These are phyloP conservation scores for Lactarius hengduanensis DNA, from an alignment of 768 basidiomycete species.

Conservation along the genomic window DNA sequence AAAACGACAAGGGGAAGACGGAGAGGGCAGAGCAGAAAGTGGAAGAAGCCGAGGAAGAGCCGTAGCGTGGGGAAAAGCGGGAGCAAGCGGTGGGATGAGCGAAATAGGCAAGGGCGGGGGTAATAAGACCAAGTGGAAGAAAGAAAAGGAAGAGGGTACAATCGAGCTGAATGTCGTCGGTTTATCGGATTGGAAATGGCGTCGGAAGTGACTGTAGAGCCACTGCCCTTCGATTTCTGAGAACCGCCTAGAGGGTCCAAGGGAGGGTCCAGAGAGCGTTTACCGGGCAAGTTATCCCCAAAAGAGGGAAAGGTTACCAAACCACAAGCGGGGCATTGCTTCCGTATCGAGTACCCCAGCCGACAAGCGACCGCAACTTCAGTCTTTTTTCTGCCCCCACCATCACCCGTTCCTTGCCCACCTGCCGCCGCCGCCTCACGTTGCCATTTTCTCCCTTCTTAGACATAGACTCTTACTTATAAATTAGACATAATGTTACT, in stretches of 20 bases:
- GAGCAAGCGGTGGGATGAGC: not conserved
- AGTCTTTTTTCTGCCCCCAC: conserved; percentile 26
- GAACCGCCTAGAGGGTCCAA: not conserved
- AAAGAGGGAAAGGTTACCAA: conserved; percentile 15
- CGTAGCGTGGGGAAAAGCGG: not conserved
- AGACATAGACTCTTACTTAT: conserved; percentile 22
- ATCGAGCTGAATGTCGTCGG: conserved; percentile 1
- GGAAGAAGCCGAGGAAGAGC: not conserved
- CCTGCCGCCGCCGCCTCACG: conserved; percentile 23
- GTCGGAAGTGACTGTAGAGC: conserved; percentile 5
- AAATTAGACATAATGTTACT: conserved; percentile 30
- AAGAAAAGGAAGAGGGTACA: conserved; percentile 8
- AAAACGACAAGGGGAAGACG: too few species aligned
- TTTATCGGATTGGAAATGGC: not conserved
- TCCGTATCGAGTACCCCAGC: conserved; percentile 17
- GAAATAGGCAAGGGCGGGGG: conserved; percentile 8
- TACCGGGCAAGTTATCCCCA: conserved; percentile 5
- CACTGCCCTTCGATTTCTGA: not conserved
- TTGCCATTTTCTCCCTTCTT: conserved; percentile 25
- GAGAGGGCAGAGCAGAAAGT: not conserved
- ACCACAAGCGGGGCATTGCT: conserved; percentile 1
- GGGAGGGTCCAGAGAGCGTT: not conserved
- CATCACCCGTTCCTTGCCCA: conserved; percentile 29
- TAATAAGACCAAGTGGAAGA: conserved; percentile 7
- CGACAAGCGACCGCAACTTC: conserved; percentile 21